Evolutionary conservation across 2,329 filamentous ascomycete species (phyloP).

Genomic region (Epichloe gansuensis): DNA sequence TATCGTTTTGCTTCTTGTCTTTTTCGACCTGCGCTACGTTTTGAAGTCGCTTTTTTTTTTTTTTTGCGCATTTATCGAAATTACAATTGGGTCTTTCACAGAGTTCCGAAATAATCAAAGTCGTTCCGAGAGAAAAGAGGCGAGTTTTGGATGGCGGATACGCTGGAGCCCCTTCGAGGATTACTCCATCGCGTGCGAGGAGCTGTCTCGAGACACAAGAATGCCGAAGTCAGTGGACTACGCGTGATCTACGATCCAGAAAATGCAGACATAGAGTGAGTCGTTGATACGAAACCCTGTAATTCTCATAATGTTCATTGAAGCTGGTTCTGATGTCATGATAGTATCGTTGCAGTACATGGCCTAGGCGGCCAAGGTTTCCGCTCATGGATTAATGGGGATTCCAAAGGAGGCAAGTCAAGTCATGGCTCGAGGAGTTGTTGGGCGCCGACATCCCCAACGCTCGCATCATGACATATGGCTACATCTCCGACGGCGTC

Average conservation of each 20-base stretch:
- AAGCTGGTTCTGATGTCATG: background rate
- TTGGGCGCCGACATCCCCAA: slow-evolving; percentile 13
- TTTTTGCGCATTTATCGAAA: too few species aligned
- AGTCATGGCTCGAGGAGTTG: slow-evolving; percentile 15
- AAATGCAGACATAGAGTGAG: slow-evolving; percentile 15
- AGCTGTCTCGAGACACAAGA: slow-evolving; percentile 10
- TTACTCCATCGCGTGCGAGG: slow-evolving; percentile 13
- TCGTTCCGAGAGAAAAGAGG: background rate
- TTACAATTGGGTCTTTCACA: too few species aligned
- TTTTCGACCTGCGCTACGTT: too few species aligned
- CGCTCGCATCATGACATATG: slow-evolving; percentile 17
- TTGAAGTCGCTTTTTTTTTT: too few species aligned
- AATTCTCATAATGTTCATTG: background rate
- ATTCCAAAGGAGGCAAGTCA: slow-evolving; percentile 9
- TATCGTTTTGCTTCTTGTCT: too few species aligned
- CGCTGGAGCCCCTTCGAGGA: slow-evolving; percentile 12
- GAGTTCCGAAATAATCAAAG: too few species aligned
- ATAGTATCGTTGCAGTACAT: slow-evolving; percentile 17
- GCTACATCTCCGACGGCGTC: slow-evolving; percentile 12
- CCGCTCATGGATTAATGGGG: slow-evolving; percentile 14
- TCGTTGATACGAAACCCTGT: background rate
- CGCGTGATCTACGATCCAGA: slow-evolving; percentile 11
- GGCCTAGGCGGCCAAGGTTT: slow-evolving; percentile 16
- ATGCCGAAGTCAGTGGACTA: slow-evolving; percentile 10
- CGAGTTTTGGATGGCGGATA: slow-evolving; percentile 10